Conservation (phyloP, 345 rosid genomes). For the Citrus glauca region DNA sequence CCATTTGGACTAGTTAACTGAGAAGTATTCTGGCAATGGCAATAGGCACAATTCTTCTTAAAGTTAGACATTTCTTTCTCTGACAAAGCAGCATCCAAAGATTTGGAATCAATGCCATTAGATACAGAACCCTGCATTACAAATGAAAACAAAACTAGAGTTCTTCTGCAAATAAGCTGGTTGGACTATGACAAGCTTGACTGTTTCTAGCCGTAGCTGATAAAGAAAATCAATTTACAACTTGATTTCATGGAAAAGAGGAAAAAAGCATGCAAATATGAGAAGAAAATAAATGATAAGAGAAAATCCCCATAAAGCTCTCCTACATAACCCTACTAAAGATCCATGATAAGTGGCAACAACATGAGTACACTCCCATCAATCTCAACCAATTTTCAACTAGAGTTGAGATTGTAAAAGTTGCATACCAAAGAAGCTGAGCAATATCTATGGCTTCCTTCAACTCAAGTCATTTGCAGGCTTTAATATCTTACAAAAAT, state of each 20-base stretch:
- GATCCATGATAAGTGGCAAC: not conserved
- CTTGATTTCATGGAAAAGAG: not conserved
- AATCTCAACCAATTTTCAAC: not conserved
- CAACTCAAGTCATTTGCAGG: not conserved
- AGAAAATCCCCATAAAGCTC: not conserved
- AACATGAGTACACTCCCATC: not conserved
- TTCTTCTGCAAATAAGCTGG: not conserved
- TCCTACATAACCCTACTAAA: not conserved
- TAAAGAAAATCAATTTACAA: not conserved
- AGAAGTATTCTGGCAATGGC: not conserved
- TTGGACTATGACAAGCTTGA: constrained; percentile 1
- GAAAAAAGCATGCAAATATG: not conserved
- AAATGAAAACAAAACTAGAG: not conserved
- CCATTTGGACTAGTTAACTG: not conserved
- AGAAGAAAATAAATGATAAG: not conserved
- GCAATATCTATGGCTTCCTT: not conserved
- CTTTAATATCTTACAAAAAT: not conserved
- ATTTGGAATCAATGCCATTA: constrained; percentile 8
- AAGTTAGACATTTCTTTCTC: constrained; percentile 7
- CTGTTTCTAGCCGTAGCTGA: not conserved
- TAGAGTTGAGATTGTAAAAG: not conserved
- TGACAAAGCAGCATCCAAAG: constrained; percentile 6
- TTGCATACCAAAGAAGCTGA: not conserved
- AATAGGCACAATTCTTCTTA: constrained; percentile 5
- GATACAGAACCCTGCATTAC: constrained; percentile 11